Percentiles rank a stretch among this genome's conserved stretches.
phyloP scores from a whole-genome alignment of 108 stramenopile species.

The Nitzschia sp. region DNA sequence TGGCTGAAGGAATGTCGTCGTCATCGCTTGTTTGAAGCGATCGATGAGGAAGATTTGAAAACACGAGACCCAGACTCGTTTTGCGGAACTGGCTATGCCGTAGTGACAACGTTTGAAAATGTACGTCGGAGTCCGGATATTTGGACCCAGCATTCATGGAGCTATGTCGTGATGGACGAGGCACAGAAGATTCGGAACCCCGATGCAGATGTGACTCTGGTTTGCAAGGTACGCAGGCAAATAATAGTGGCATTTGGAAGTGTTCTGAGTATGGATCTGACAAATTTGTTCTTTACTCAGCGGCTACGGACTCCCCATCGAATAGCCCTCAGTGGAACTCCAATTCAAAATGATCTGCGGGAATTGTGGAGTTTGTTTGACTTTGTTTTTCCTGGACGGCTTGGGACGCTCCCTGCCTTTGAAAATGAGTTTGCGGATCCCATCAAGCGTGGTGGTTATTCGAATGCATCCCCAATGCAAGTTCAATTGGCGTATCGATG shows the following conservation, averaged over 20 bases:
- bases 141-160: conserved; percentile 83
- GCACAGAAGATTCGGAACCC: conserved; percentile 99
- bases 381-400: conserved; percentile 93
- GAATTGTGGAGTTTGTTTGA: conserved; percentile 89
- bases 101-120: conserved; percentile 92
- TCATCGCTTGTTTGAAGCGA: conserved; percentile 70
- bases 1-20: conserved; percentile 63
- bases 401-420: conserved; percentile 96
- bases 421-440: conserved; percentile 91
- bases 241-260: no score
- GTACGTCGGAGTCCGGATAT: conserved; percentile 67
- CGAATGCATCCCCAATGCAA: conserved; percentile 88
- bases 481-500: conserved; percentile 90
- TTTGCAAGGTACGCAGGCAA: conserved; percentile 71
- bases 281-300: conserved; percentile 6
- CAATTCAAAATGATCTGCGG: conserved; percentile 94
- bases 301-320: conserved; percentile 84
- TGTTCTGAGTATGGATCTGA: not conserved
- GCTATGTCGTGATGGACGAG: conserved; percentile 94
- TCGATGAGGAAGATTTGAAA: conserved; percentile 67
- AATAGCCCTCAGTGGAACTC: conserved; percentile 85
- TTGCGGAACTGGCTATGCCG: conserved; percentile 74
- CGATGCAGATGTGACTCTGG: conserved; percentile 90
- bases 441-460: conserved; percentile 90
- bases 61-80: conserved; percentile 55